These are phyloP conservation scores for Lunularia cruciata DNA, from an alignment of 225 moss, liverwort and hornwort species.

Conservation along the genomic window DNA sequence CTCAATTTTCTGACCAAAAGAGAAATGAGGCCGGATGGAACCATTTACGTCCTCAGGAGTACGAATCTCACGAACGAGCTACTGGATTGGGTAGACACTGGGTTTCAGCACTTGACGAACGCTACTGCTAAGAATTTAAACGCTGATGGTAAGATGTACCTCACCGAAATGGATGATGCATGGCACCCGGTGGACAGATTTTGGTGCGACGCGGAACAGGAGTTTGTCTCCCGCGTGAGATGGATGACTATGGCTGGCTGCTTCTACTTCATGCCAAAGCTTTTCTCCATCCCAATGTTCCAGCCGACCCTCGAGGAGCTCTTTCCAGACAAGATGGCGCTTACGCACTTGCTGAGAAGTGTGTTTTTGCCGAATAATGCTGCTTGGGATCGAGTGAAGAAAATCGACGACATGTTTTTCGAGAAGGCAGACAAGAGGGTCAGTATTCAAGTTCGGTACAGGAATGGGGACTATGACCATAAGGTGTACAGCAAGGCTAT, in stretches of 20 bases:
- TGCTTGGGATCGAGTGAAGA: conserved; percentile 44
- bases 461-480: conserved; percentile 21
- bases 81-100: conserved; percentile 29
- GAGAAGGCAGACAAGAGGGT: conserved; percentile 35
- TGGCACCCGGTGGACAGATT: conserved; percentile 49
- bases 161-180: conserved; percentile 28
- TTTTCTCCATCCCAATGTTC: conserved; percentile 44
- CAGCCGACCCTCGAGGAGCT: conserved; percentile 46
- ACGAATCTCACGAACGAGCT: conserved; percentile 23
- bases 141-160: conserved; percentile 7
- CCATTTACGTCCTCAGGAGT: conserved; percentile 6
- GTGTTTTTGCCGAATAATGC: conserved; percentile 38
- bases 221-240: conserved; percentile 26
- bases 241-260: conserved; percentile 47
- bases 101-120: neutral
- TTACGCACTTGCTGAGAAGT: conserved; percentile 40
- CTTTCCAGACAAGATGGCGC: conserved; percentile 49
- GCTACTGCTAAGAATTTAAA: neutral
- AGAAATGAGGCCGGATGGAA: neutral
- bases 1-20: conserved; percentile 28
- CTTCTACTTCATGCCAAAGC: conserved; percentile 50
- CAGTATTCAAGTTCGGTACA: conserved; percentile 41
- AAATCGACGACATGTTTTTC: conserved; percentile 26
- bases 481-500: conserved; percentile 12
- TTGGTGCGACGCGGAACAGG: conserved; percentile 50